Conservation (phyloP, 2,329 filamentous ascomycete species). For the Akanthomyces dipterigenus region DNA sequence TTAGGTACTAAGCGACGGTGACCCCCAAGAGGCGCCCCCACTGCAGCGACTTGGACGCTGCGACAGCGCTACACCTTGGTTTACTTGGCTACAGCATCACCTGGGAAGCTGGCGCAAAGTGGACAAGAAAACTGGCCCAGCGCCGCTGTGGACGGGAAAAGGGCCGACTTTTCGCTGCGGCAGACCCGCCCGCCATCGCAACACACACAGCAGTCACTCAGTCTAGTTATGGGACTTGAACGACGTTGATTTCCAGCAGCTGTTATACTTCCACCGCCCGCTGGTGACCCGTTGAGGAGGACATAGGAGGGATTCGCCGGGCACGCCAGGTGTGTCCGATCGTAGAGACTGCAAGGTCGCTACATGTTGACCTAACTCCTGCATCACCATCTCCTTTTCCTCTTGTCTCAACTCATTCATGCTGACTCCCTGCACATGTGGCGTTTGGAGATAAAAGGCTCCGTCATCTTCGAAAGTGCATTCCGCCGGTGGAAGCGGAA, state of each 20-base stretch:
- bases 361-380: no score
- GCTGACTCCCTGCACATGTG: slow-evolving; percentile 6
- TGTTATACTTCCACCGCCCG: slow-evolving; percentile 11
- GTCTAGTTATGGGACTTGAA: neutral
- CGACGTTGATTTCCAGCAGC: slow-evolving; percentile 7
- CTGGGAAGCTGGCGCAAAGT: neutral
- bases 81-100: no score
- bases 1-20: no score
- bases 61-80: neutral
- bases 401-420: neutral
- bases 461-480: slow-evolving; percentile 14
- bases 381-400: no score
- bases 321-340: slow-evolving; percentile 11
- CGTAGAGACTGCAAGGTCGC: no score
- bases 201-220: neutral
- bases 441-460: slow-evolving; percentile 7
- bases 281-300: slow-evolving; percentile 12
- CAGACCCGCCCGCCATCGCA: neutral
- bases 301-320: slow-evolving; percentile 11
- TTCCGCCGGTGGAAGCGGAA: slow-evolving; percentile 8
- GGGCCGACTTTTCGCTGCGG: neutral
- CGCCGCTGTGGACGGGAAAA: neutral
- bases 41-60: neutral
- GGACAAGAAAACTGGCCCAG: neutral
- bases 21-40: neutral